Evolutionary conservation across 1,284 basidiomycete genomes (phyloP).

Genomic region (Puccinia novopanici): DNA sequence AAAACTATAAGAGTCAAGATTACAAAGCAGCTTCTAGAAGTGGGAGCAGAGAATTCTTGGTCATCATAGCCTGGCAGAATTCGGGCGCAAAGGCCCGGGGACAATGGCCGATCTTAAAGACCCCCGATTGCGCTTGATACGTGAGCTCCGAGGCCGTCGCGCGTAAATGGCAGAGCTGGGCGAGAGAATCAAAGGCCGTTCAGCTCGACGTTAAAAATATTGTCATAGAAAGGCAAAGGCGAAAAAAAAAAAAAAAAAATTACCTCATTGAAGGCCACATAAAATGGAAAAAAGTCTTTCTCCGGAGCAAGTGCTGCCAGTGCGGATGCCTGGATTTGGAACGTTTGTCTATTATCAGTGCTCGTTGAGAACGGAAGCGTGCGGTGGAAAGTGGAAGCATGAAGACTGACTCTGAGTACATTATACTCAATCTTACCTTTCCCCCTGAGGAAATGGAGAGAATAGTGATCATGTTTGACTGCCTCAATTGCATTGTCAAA

Average conservation of each 20-base stretch:
- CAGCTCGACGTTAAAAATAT: neutral
- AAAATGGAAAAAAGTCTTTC: slow-evolving; percentile 26
- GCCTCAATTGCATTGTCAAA: slow-evolving; percentile 24
- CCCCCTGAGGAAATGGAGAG: neutral
- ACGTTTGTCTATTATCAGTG: too few species aligned
- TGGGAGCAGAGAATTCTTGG: neutral
- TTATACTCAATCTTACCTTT: slow-evolving; percentile 11
- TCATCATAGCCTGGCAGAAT: slow-evolving; percentile 18
- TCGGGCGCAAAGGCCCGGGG: neutral
- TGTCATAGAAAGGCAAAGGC: neutral
- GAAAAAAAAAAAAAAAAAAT: slow-evolving; percentile 3
- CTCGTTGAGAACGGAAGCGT: neutral
- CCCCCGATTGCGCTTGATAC: neutral
- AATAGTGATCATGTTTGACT: slow-evolving; percentile 17
- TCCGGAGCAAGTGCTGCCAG: slow-evolving; percentile 2
- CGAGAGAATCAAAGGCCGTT: too few species aligned
- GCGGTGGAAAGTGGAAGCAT: neutral
- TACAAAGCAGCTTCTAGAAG: neutral
- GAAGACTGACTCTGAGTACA: slow-evolving; percentile 16
- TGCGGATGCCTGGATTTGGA: slow-evolving; percentile 26
- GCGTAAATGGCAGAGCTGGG: slow-evolving; percentile 25
- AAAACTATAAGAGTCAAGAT: neutral
- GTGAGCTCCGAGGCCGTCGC: neutral
- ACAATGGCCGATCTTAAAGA: neutral
- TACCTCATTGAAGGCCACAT: slow-evolving; percentile 35